phyloP scores from a whole-genome alignment of 192 early-diverging fungal species.

The Rhizoclosmatium sp. region DNA sequence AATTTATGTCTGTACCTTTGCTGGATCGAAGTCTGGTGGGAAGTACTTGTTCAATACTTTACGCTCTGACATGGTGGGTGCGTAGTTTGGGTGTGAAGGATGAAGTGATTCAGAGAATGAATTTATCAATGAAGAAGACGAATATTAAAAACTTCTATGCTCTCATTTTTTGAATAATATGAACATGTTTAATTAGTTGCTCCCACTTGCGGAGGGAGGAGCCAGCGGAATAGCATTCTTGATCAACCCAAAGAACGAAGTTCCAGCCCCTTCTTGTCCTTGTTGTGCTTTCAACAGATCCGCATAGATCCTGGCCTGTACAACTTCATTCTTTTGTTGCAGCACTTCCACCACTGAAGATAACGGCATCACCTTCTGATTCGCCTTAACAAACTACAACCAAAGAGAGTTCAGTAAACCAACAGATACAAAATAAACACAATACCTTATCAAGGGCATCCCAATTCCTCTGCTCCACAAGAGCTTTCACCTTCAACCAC shows the following conservation, averaged over 20 bases:
- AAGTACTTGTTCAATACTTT: slow-evolving; percentile 98
- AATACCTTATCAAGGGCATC: slow-evolving; percentile 79
- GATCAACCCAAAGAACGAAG: not conserved
- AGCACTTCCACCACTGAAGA: slow-evolving; percentile 20
- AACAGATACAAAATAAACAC: not conserved
- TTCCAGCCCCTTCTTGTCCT: not conserved
- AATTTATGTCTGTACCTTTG: slow-evolving; percentile 56
- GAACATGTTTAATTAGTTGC: not conserved
- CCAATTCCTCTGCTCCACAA: slow-evolving; percentile 83
- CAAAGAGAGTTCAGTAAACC: not conserved
- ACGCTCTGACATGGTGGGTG: slow-evolving; percentile 76
- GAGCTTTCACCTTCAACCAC: slow-evolving; percentile 87
- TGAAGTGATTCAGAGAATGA: no score
- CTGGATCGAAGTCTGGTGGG: slow-evolving; percentile 96
- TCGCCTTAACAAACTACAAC: slow-evolving; percentile 26
- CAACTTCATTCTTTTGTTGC: slow-evolving; percentile 2
- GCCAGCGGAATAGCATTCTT: not conserved
- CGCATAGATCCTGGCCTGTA: slow-evolving; percentile 25
- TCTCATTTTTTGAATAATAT: no score
- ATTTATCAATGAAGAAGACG: no score
- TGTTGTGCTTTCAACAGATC: not conserved
- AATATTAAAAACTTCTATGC: no score
- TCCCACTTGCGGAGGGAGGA: not conserved
- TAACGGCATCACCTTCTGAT: slow-evolving; percentile 15
- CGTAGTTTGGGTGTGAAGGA: no score